Conservation (phyloP, 2,329 filamentous ascomycete species). For the Trichoderma atrobrunneum region DNA sequence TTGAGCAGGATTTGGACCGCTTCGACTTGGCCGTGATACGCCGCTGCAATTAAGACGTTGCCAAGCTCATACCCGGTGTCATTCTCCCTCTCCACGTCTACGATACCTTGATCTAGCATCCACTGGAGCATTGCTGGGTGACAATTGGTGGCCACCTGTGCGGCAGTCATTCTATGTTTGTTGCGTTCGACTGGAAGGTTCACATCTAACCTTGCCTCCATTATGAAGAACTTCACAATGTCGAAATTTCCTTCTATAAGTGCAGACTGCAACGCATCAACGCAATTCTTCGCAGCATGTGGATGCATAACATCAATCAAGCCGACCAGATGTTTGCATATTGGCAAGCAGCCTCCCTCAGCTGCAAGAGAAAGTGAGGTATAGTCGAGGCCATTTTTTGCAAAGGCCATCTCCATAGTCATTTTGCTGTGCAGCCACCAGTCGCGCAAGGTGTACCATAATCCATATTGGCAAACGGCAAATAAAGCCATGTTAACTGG, state of each 20-base stretch:
- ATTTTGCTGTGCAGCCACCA: slow-evolving; percentile 1
- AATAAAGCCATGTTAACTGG: no score
- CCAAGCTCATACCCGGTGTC: fast-evolving
- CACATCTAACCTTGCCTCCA: neutral
- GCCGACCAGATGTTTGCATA: neutral
- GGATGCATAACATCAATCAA: neutral
- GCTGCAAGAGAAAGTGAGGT: neutral
- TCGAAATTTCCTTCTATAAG: neutral
- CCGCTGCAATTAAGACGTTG: neutral
- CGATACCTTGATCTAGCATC: neutral
- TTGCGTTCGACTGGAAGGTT: neutral
- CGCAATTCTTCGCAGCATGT: neutral
- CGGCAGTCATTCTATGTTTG: fast-evolving
- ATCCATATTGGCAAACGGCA: neutral
- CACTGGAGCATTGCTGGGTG: neutral
- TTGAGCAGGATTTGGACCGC: neutral
- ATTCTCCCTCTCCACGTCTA: neutral
- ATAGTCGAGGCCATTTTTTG: fast-evolving
- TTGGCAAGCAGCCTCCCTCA: neutral
- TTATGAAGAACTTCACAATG: neutral
- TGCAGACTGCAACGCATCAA: neutral
- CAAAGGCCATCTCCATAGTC: neutral
- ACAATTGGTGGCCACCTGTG: fast-evolving
- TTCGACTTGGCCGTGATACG: fast-evolving
- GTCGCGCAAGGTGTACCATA: neutral